These are phyloP conservation scores for Talaromyces sp. DNA, from an alignment of 2,329 filamentous ascomycete species.

Conservation along the genomic window DNA sequence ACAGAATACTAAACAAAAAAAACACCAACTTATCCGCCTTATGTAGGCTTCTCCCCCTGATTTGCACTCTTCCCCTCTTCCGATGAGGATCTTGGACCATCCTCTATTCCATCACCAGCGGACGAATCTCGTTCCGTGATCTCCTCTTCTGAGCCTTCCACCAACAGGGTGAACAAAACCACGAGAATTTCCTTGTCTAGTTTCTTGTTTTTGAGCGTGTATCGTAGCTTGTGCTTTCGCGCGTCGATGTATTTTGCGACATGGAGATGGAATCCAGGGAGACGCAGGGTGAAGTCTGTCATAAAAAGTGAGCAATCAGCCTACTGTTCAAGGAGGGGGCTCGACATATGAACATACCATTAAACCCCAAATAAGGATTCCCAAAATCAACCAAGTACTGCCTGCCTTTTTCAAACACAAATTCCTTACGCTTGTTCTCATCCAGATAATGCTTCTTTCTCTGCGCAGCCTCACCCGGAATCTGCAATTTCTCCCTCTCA, in stretches of 20 bases:
- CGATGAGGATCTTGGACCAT: neutral
- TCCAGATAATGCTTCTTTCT: slow-evolving; percentile 62
- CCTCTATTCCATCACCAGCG: neutral
- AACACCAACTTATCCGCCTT: no score
- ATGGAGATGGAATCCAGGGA: slow-evolving; percentile 37
- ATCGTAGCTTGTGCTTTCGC: slow-evolving; percentile 82
- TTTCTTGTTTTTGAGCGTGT: slow-evolving; percentile 77
- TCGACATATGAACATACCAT: slow-evolving; percentile 37
- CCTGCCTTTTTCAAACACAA: slow-evolving; percentile 60
- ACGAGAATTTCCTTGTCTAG: slow-evolving; percentile 76
- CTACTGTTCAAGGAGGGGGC: no score
- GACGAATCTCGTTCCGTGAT: slow-evolving; percentile 5
- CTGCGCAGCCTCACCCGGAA: slow-evolving; percentile 52
- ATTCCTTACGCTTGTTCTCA: slow-evolving; percentile 53
- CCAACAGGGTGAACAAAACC: slow-evolving; percentile 73
- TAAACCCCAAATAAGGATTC: slow-evolving; percentile 90
- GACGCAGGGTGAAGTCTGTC: slow-evolving; percentile 37
- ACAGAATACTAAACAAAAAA: neutral
- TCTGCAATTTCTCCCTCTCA: slow-evolving; percentile 46
- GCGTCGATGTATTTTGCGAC: slow-evolving; percentile 46
- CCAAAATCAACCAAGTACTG: slow-evolving; percentile 72
- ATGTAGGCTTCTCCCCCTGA: no score
- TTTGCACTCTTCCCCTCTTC: neutral
- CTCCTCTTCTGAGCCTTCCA: slow-evolving; percentile 25
- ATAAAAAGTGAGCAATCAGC: neutral